Evolutionary conservation across 2,329 filamentous ascomycete species (phyloP), one percentile per base, ranked within the genome.

Genomic region (Aspergillus ibericus): DNA sequence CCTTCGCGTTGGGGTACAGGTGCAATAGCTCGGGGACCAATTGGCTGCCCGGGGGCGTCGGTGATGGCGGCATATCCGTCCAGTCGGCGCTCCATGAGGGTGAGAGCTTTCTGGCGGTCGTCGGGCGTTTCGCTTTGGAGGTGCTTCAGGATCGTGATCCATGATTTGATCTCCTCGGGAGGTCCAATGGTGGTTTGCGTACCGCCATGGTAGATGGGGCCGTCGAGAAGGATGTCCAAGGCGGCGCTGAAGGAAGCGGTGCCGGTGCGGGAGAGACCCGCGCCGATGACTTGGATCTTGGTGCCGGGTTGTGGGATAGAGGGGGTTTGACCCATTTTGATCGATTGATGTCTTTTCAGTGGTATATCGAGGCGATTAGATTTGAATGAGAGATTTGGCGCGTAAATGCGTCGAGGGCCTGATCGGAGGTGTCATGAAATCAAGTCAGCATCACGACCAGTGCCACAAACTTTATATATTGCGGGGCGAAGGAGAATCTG

Each of bases 221-320:
- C 81, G 36, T 79, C 66, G 5, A 83, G 76, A 3, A 83, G 73
- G 56, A 77, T 79, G 59, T 73, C 75, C 8, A 83, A 69, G 1
- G 82, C 82, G 38, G 77, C 63, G 34, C 77, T 77, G 72, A 82
- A 80, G 22, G 82, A 82, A 9, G 81, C 72, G 1, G 81, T 83
- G 13, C 81, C 81, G 1, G 81, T 83, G 51, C 81, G 75, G 13
- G 80, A 58, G n/a, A 71, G 59, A 0, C 69, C 69, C 4, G 69
- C 68, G 13, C 68, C 69, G 53, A 71, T 71, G 29, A 71, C 66
- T 55, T 65, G 62, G 35, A 71, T 60, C 15, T 56, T 48, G 25
- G 47, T 49, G 6, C 55, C 55, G 1, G 60, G 58, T 5, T 56
- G 36, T 1, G 58, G 60, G 13, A 12, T 10, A 0, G 59, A 56